Evolutionary conservation across 345 rosid genomes (phyloP).

Genomic region (Reutealis trisperma): DNA sequence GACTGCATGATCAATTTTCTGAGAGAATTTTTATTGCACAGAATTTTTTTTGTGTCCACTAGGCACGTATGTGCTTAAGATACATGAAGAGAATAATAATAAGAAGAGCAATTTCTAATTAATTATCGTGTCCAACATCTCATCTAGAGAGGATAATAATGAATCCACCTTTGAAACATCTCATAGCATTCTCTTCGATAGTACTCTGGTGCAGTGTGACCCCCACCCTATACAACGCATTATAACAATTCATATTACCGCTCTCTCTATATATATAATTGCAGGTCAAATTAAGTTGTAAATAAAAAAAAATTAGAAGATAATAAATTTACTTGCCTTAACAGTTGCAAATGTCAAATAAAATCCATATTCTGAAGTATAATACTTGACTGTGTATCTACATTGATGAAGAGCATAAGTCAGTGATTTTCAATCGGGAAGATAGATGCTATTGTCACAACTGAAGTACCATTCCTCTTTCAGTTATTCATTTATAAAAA

Average conservation of each 20-base stretch:
- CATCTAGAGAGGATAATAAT: conserved; percentile 34
- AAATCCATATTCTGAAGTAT: conserved; percentile 13
- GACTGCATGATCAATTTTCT: too few relatives aligned
- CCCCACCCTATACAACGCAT: conserved; percentile 27
- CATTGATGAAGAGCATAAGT: not conserved
- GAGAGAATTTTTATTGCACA: too few relatives aligned
- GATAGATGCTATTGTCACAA: too few relatives aligned
- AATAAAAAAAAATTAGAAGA: not conserved
- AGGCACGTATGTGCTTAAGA: too few relatives aligned
- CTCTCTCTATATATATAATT: too few relatives aligned
- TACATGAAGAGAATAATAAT: too few relatives aligned
- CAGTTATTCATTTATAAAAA: too few relatives aligned
- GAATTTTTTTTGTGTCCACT: too few relatives aligned
- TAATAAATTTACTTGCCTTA: conserved; percentile 23
- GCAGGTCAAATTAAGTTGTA: too few relatives aligned
- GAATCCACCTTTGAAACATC: conserved; percentile 40
- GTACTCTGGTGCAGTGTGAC: conserved; percentile 36
- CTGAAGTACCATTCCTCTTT: too few relatives aligned
- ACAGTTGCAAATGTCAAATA: conserved; percentile 37
- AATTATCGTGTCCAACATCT: not conserved
- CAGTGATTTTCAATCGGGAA: not conserved
- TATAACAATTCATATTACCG: not conserved
- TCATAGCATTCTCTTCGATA: conserved; percentile 30
- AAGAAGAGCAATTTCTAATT: not conserved
- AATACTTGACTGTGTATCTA: conserved; percentile 34